Evolutionary conservation across 371 early-diverging fungal species (phyloP).

Genomic region (Modicella reniformis): DNA sequence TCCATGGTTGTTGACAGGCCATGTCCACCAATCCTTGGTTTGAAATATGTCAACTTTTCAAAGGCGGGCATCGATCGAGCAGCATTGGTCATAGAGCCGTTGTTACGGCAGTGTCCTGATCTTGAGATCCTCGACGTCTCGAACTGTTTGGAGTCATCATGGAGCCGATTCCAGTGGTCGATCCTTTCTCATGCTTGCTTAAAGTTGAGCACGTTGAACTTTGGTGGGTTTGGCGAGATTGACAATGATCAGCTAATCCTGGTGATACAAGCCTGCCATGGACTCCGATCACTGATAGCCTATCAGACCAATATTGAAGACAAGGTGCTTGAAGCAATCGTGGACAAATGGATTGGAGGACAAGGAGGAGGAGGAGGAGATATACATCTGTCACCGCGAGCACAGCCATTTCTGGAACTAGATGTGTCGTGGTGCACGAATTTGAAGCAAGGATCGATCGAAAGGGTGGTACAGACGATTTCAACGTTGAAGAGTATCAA

Average conservation of each 20-base stretch:
- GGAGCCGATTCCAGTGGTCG: constrained; percentile 21
- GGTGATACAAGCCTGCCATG: constrained; percentile 4
- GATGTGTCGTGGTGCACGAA: constrained; percentile 28
- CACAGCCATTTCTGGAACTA: constrained; percentile 8
- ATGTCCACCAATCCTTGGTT: constrained; percentile 1
- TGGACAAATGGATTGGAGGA: background rate
- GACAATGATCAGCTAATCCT: constrained; percentile 21
- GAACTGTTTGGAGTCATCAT: constrained; percentile 11
- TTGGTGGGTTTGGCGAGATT: background rate
- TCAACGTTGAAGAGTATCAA: constrained; percentile 8
- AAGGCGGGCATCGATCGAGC: background rate
- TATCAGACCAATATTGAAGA: constrained; percentile 18
- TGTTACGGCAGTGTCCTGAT: constrained; percentile 14
- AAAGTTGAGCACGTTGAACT: constrained; percentile 8
- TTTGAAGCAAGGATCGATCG: constrained; percentile 7
- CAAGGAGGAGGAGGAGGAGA: background rate
- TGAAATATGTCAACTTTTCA: constrained; percentile 10
- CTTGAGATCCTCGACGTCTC: constrained; percentile 21
- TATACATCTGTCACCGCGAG: background rate
- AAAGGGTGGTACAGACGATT: background rate
- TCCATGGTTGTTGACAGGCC: background rate
- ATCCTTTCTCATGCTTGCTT: constrained; percentile 3
- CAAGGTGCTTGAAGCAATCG: constrained; percentile 20
- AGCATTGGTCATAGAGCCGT: constrained; percentile 5
- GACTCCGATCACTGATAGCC: constrained; percentile 13